Base-by-base conservation (phyloP, 768 basidiomycete species). In the Termitomyces sp. region DNA sequence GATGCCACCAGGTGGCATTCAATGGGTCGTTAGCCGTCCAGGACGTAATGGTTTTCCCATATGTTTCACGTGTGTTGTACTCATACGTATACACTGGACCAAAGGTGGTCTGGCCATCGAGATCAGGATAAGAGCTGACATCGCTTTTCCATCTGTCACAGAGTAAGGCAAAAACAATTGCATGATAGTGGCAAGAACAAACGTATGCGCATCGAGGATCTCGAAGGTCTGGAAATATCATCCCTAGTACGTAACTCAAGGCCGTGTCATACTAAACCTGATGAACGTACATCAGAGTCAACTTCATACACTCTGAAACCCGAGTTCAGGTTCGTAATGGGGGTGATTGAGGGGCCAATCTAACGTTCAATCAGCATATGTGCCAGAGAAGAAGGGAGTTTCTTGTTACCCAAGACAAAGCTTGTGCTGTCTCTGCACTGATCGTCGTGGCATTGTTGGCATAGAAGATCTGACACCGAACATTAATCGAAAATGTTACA, bases 1-100 rank as follows among this genome's bases (percentile, higher is more conserved):
- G 80, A 64, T 91, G 89, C 89, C 89, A 91, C 85, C 87, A 91
- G 9, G 90, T 91, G 7, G 87, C 87, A 59, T 91, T 91, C 61
- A 92, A 70, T 0, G 89, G 89, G 65, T 88, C 88, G 53, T 77
- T 74, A 2, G 72, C 68, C 26, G 77, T 74, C 89, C 89, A 91
- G 33, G 79, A 75, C 1, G 77, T 69, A 51, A 87, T 79, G 54
- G 71, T 81, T 37, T 65, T 66, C 33, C 88, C 89, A 59, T 89
- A 92, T 0, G 85, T 75, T 54, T 82, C 76, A 43, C 89, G 84
- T 26, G 89, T 86, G 64, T 75, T 86, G 66, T 91, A 92, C 70
- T 91, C 90, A 62, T 81, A 80, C 20, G 66, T 61, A 59, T 78
- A 92, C 4, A 81, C 80, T 7, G 90, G 90, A 5, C 89, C 90